Evolutionary conservation across 2,329 filamentous ascomycete genomes (phyloP).

Genomic region (Trichothecium roseum): DNA sequence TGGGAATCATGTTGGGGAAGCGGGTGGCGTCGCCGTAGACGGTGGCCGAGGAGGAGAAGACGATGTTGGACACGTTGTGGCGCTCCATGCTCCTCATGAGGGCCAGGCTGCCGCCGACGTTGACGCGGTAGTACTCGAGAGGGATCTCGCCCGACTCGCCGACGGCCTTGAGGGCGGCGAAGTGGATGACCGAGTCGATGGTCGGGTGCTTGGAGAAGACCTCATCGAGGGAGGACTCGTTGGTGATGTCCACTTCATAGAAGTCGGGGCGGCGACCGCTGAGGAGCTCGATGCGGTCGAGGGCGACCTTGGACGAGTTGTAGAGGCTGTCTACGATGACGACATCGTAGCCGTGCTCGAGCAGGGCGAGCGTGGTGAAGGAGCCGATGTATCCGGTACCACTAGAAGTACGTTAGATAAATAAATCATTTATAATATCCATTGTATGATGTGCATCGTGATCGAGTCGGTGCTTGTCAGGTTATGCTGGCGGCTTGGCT

Average conservation of each 20-base stretch:
- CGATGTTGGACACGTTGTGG: constrained; percentile 90
- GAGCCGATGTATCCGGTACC: constrained; percentile 99
- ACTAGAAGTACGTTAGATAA: no score
- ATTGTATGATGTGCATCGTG: constrained; percentile 11
- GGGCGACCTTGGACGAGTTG: constrained; percentile 85
- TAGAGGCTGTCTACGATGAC: constrained; percentile 94
- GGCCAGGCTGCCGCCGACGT: constrained; percentile 83
- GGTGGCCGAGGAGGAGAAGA: constrained; percentile 96
- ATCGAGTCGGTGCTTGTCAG: neutral
- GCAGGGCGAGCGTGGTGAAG: constrained; percentile 85
- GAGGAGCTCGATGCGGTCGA: constrained; percentile 94
- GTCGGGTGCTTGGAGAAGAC: constrained; percentile 83
- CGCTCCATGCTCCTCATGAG: constrained; percentile 80
- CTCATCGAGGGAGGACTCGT: constrained; percentile 71
- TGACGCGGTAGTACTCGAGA: constrained; percentile 95
- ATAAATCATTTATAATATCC: no score
- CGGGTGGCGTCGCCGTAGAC: constrained; percentile 97
- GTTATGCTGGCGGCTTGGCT: neutral
- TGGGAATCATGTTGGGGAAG: constrained; percentile 96
- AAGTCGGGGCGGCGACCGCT: constrained; percentile 79
- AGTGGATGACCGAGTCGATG: constrained; percentile 98
- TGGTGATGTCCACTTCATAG: constrained; percentile 78
- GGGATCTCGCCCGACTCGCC: constrained; percentile 91
- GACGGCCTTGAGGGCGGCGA: constrained; percentile 96
- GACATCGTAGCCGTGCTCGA: constrained; percentile 91